Conservation (phyloP, 2,329 filamentous ascomycete species). For the Acephala macrosclerotiorum region DNA sequence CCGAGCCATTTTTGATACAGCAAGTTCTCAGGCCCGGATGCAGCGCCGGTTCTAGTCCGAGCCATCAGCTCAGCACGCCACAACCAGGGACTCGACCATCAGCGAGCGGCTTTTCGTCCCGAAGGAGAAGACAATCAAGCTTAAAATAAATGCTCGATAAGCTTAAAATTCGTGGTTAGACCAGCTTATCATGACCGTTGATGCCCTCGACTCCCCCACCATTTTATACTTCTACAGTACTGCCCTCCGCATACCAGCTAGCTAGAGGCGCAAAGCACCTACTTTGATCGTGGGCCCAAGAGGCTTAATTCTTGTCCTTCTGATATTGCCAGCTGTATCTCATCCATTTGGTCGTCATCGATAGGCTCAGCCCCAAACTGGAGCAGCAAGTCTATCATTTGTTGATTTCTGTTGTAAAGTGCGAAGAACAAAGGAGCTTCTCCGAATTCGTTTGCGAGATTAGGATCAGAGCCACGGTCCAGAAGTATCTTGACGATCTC, state of each 20-base stretch:
- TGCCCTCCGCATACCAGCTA: no score
- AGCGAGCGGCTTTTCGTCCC: neutral
- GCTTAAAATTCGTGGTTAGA: neutral
- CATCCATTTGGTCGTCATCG: neutral
- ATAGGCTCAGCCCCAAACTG: conserved; percentile 27
- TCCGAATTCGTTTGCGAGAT: conserved; percentile 20
- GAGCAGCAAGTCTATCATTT: conserved; percentile 31
- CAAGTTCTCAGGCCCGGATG: neutral
- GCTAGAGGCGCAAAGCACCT: no score
- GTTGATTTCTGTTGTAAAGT: neutral
- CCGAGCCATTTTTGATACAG: neutral
- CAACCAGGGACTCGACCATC: conserved; percentile 3
- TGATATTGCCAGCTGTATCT: neutral
- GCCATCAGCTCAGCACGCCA: neutral
- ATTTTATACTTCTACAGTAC: no score
- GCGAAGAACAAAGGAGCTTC: conserved; percentile 35
- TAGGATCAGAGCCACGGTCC: conserved; percentile 33
- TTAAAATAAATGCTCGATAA: neutral
- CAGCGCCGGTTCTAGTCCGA: neutral
- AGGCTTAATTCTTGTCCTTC: no score
- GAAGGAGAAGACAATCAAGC: neutral
- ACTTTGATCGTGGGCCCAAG: no score
- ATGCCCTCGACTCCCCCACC: neutral
- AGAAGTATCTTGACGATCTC: conserved; percentile 33
- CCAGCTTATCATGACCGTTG: neutral